These are phyloP conservation scores for Euphorbia lathyris DNA, from an alignment of 345 rosid genomes.

Conservation along the genomic window DNA sequence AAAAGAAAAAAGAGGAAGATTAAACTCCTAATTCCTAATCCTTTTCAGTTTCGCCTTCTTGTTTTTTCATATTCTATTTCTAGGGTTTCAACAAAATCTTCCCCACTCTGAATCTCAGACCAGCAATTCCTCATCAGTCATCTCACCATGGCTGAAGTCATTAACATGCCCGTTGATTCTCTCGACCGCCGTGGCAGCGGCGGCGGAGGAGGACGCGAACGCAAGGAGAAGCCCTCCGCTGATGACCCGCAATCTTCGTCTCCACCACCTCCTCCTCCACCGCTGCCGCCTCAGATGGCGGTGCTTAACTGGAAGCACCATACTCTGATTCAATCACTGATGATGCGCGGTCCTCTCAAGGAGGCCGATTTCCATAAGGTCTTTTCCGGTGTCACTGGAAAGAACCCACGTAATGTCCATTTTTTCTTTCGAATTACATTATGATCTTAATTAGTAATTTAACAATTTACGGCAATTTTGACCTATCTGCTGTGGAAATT, in stretches of 20 bases:
- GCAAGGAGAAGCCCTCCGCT: slow-evolving; percentile 35
- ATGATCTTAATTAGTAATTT: background rate
- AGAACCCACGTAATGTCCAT: slow-evolving; percentile 43
- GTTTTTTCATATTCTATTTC: background rate
- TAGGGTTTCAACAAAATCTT: slow-evolving; percentile 10
- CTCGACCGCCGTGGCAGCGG: slow-evolving; percentile 38
- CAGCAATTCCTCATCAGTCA: background rate
- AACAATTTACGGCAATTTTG: background rate
- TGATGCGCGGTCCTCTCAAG: slow-evolving; percentile 78
- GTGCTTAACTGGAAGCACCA: slow-evolving; percentile 71
- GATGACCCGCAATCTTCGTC: slow-evolving; percentile 31
- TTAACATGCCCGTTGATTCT: slow-evolving; percentile 59
- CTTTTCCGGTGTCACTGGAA: slow-evolving; percentile 61
- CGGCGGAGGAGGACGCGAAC: slow-evolving; percentile 22
- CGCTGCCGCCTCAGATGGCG: slow-evolving; percentile 40
- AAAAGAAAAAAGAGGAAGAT: background rate
- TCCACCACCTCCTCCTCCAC: slow-evolving; percentile 35
- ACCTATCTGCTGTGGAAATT: background rate
- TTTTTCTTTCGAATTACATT: background rate
- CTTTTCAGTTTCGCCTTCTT: background rate
- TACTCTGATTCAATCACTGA: slow-evolving; percentile 71
- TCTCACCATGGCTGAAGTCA: slow-evolving; percentile 65
- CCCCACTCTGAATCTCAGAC: background rate
- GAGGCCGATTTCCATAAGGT: slow-evolving; percentile 62
- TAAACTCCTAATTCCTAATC: background rate